Conservation (phyloP, 768 basidiomycete genomes). For the Tricholoma hemisulphureum region DNA sequence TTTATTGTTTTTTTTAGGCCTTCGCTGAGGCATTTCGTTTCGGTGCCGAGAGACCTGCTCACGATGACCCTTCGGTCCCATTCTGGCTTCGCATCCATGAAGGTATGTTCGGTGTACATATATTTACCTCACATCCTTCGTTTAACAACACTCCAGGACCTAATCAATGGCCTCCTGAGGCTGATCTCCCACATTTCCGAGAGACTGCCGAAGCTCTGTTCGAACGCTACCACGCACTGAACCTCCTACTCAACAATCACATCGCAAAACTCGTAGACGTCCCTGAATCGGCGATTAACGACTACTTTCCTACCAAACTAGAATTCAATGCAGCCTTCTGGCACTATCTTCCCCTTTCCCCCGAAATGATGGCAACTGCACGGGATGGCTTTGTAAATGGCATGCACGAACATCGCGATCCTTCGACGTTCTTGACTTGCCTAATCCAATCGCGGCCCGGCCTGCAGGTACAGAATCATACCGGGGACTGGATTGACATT, state of each 20-base stretch:
- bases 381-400: constrained; percentile 28
- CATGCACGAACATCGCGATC: constrained; percentile 33
- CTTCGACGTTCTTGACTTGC: constrained; percentile 30
- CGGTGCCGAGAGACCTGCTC: constrained; percentile 22
- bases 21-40: constrained; percentile 31
- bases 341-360: constrained; percentile 28
- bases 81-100: constrained; percentile 31
- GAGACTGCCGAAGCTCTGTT: constrained; percentile 26
- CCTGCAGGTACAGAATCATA: constrained; percentile 29
- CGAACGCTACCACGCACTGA: constrained; percentile 23
- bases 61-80: constrained; percentile 17
- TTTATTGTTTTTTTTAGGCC: constrained; percentile 13
- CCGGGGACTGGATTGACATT: constrained; percentile 28
- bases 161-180: constrained; percentile 30
- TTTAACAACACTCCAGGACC: constrained; percentile 18
- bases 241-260: constrained; percentile 28
- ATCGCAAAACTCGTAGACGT: constrained; percentile 26
- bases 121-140: not conserved
- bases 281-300: constrained; percentile 17
- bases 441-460: constrained; percentile 29
- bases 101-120: constrained; percentile 14
- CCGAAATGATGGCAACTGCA: constrained; percentile 16
- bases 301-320: constrained; percentile 22
- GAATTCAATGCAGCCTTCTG: constrained; percentile 31
- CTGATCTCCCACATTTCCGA: constrained; percentile 26